A percentile compares a stretch with the other conserved stretches of the same genome.
These are phyloP conservation scores for Penicillium sp. DNA, from an alignment of 2,329 filamentous ascomycete genomes.

Conservation along the genomic window DNA sequence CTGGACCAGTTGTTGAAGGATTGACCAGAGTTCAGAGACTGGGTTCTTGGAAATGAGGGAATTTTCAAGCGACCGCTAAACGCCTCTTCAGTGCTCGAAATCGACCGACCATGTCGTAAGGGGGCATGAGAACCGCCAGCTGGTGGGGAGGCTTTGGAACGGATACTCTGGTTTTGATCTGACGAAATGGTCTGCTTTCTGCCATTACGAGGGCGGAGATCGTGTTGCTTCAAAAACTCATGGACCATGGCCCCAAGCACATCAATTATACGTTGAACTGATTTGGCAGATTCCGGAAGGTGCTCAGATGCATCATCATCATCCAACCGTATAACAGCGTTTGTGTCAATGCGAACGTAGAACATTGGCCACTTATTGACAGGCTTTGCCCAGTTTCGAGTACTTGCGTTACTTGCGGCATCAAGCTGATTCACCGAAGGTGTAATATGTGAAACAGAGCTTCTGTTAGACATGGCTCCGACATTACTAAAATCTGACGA, in stretches of 20 bases:
- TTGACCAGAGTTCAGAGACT: conserved; percentile 8
- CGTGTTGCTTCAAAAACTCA: conserved; percentile 72
- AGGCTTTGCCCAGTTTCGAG: conserved; percentile 57
- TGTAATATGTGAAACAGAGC: conserved; percentile 7
- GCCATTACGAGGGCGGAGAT: conserved; percentile 57
- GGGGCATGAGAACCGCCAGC: not conserved
- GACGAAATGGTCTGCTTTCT: conserved; percentile 15
- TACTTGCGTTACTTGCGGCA: conserved; percentile 42
- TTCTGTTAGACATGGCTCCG: conserved; percentile 41
- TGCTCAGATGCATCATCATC: conserved; percentile 43
- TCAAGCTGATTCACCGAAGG: conserved; percentile 24
- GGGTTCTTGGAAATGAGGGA: conserved; percentile 23
- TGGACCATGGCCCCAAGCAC: conserved; percentile 66
- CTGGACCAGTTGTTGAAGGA: conserved; percentile 41
- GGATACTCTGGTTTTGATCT: conserved; percentile 1
- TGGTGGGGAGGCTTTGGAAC: not conserved
- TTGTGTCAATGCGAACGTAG: conserved; percentile 63
- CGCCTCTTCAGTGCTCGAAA: conserved; percentile 22
- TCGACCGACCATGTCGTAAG: not conserved
- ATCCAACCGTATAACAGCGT: conserved; percentile 37
- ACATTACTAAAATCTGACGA: conserved; percentile 71
- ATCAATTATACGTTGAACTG: conserved; percentile 57
- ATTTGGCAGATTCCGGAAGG: conserved; percentile 35
- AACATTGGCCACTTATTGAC: conserved; percentile 89
- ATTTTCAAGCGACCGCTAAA: conserved; percentile 27